phyloP scores from a whole-genome alignment of 2,329 filamentous ascomycete genomes.

The Stachybotrys chartarum region DNA sequence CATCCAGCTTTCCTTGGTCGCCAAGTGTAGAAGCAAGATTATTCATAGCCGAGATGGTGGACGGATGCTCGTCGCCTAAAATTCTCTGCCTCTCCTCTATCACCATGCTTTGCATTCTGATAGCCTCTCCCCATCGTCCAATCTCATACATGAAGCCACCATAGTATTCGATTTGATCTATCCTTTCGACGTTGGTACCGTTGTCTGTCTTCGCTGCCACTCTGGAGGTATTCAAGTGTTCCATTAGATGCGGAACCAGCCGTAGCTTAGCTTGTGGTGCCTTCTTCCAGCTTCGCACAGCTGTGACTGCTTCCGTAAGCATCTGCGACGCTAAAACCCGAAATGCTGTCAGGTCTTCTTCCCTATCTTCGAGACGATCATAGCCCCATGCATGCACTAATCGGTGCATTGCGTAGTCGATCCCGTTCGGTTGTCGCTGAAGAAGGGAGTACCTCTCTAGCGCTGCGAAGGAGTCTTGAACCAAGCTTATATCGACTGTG shows the following conservation, averaged over 20 bases:
- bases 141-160: not conserved
- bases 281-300: not conserved
- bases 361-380: not conserved
- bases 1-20: not conserved
- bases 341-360: not conserved
- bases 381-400: not conserved
- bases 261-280: not conserved
- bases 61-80: not conserved
- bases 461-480: not conserved
- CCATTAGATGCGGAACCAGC: not conserved
- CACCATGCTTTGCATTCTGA: not conserved
- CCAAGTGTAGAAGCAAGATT: not conserved
- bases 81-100: not conserved
- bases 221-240: not conserved
- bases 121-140: not conserved
- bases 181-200: not conserved
- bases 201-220: not conserved
- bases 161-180: not conserved
- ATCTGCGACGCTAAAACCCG: not conserved
- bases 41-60: not conserved
- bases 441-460: not conserved
- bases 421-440: not conserved
- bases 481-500: not conserved
- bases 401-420: not conserved
- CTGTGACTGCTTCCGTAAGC: not conserved